Evolutionary conservation across 140 eudicot species (phyloP).

Genomic region (Anethum foeniculum): DNA sequence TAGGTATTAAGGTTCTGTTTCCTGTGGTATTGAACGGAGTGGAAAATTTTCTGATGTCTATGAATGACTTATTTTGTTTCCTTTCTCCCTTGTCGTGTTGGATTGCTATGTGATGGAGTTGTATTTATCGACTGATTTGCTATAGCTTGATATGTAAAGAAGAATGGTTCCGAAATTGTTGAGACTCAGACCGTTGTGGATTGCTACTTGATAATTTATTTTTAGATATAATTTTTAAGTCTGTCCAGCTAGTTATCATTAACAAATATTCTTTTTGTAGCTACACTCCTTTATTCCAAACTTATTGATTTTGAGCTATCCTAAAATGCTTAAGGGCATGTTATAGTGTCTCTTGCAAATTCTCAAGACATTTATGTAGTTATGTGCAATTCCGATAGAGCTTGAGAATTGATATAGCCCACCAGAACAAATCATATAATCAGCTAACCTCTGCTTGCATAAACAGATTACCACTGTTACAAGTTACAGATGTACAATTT

Average conservation of each 20-base stretch:
- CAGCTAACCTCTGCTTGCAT: neutral
- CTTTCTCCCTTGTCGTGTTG: neutral
- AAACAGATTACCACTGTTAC: too few species aligned
- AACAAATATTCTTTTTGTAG: neutral
- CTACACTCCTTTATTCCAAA: neutral
- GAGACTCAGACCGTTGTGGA: neutral
- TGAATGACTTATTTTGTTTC: neutral
- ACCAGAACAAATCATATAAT: neutral
- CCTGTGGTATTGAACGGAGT: neutral
- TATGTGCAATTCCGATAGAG: neutral
- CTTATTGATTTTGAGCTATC: neutral
- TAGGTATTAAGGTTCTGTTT: neutral
- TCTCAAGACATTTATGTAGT: too few species aligned
- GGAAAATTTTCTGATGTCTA: neutral
- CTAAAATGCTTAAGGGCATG: neutral
- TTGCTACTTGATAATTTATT: neutral
- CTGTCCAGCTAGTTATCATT: too few species aligned
- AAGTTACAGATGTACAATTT: too few species aligned
- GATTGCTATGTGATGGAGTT: neutral
- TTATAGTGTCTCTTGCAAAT: neutral
- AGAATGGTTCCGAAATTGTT: neutral
- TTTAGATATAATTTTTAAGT: too few species aligned
- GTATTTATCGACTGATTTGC: neutral
- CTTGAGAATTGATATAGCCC: neutral
- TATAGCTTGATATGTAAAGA: neutral